These are phyloP conservation scores for Mucor velutinosus DNA, from an alignment of 371 early-diverging fungal species.

Conservation along the genomic window DNA sequence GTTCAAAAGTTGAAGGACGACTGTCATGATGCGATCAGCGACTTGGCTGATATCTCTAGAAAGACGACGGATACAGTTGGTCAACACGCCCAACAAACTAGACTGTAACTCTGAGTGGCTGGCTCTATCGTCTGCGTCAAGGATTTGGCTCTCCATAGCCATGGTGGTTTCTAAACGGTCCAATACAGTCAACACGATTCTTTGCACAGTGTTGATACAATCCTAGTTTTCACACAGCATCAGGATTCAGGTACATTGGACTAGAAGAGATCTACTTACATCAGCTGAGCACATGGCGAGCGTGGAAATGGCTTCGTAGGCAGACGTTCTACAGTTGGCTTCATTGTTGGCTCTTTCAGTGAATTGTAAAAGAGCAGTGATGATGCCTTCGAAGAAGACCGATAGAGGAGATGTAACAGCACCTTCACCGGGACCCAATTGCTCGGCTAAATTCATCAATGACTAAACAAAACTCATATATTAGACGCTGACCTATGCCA, in stretches of 20 bases:
- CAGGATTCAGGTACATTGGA: background rate
- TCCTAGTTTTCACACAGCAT: conserved; percentile 48
- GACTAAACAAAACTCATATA: conserved; percentile 41
- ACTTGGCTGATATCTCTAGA: conserved; percentile 66
- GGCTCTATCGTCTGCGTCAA: conserved; percentile 80
- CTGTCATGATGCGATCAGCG: conserved; percentile 89
- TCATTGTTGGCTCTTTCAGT: conserved; percentile 74
- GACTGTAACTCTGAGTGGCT: conserved; percentile 85
- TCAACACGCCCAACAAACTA: conserved; percentile 86
- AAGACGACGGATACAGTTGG: conserved; percentile 78
- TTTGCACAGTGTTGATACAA: conserved; percentile 71
- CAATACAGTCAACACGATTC: conserved; percentile 72
- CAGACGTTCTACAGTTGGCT: conserved; percentile 84
- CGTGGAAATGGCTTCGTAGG: conserved; percentile 90
- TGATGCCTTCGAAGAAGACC: conserved; percentile 77
- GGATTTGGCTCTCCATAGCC: conserved; percentile 69
- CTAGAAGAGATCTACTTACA: conserved; percentile 16
- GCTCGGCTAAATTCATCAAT: conserved; percentile 87
- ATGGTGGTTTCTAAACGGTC: conserved; percentile 77
- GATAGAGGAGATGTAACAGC: conserved; percentile 75
- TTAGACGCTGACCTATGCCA: background rate
- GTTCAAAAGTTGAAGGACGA: conserved; percentile 68
- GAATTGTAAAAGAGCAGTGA: conserved; percentile 74
- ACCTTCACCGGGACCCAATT: conserved; percentile 60
- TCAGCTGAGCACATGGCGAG: conserved; percentile 70